Base-by-base conservation (phyloP, 345 rosid genomes). In the Rubroshorea leprosula region DNA sequence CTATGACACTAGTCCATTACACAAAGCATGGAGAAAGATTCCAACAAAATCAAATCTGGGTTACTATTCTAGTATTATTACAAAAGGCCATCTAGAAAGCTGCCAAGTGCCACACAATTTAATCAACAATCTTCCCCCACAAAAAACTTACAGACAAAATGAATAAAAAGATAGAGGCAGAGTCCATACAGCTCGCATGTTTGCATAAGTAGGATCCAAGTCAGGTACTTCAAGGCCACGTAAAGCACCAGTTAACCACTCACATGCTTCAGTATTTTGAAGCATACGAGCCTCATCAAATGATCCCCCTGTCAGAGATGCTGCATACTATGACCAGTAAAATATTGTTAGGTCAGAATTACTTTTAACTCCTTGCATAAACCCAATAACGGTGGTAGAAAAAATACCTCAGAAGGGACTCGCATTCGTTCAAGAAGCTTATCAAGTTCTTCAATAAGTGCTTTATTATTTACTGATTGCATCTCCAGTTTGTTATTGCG, bases 401-500 rank as follows among this genome's bases (percentile, higher is more conserved):
- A 51, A 27, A 68, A 69, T 68, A 90, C 99, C 86, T 87, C 90
- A 27, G 97, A 79, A 74, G 97, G 99, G 60, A 87, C 86, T 50
- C 76, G 76, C 68, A 93, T 41, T 49, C 92, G 76, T 58, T 83
- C 92, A 66, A 90, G 79, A 68, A 93, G 87, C 80, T 83, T 87
- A 65, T 93, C 99, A 70, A 93, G 97, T 63, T 87, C 99, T 67
- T 80, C 90, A 52, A 93, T 83, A 66, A 93, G 92, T 54, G 91
- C 78, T 72, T 76, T 84, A 66, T 90, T 93, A 77, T 90, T 93
- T 50, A 85, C 96, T 76, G 97, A 90, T 62, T 87, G 96, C 94
- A 83, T 85, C 80, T 87, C 99, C 74, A 93, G 73, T 64, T 85
- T 90, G 83, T 93, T 93, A 74, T 93, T 93, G 61, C 99, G 95